Percentiles rank a stretch among this genome's conserved stretches.
These are phyloP conservation scores for Imleria badia DNA, from an alignment of 768 basidiomycete species.

Conservation along the genomic window DNA sequence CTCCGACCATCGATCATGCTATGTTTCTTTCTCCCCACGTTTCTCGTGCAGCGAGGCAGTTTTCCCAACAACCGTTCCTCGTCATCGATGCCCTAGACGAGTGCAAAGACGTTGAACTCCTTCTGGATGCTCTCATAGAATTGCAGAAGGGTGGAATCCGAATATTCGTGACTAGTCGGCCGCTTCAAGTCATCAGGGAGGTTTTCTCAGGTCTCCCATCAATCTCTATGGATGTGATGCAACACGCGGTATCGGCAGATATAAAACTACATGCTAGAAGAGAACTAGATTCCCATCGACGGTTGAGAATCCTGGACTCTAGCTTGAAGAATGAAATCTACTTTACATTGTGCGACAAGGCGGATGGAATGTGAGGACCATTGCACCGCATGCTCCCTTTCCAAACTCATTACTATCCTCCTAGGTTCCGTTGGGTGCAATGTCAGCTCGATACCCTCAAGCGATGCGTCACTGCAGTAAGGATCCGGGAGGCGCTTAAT, in stretches of 20 bases:
- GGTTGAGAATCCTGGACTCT: too few species aligned
- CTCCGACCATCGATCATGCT: background rate
- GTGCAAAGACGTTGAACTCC: constrained; percentile 7
- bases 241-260: background rate
- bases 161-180: constrained; percentile 11
- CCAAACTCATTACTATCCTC: too few species aligned
- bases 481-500: background rate
- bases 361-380: too few species aligned
- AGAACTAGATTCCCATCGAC: background rate
- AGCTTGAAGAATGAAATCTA: too few species aligned
- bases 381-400: too few species aligned
- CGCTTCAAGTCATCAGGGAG: constrained; percentile 7
- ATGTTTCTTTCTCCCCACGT: background rate
- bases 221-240: constrained; percentile 7
- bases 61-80: background rate
- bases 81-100: constrained; percentile 20
- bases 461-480: background rate
- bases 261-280: background rate
- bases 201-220: background rate
- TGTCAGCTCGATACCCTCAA: constrained; percentile 13
- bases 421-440: constrained; percentile 19
- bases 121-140: background rate
- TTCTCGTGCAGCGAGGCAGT: background rate
- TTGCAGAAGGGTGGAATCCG: background rate
- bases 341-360: too few species aligned